phyloP scores from a whole-genome alignment of 116 monocot species.

The Cymodocea nodosa region DNA sequence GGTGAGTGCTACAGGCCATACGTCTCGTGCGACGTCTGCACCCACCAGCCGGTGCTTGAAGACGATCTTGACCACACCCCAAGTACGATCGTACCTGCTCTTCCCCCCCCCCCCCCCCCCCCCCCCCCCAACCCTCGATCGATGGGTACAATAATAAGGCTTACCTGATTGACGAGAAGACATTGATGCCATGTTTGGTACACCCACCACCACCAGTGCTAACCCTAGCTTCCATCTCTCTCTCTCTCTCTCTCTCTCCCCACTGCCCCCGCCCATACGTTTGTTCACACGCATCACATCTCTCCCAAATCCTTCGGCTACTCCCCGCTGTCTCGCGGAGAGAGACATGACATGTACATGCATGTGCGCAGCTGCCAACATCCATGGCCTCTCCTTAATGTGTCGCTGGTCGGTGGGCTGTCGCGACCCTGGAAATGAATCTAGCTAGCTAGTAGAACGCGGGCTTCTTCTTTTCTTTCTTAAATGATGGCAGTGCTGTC shows the following conservation, averaged over 20 bases:
- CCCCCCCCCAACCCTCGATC: not conserved
- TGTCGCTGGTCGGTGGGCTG: not conserved
- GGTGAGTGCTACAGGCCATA: too few species aligned
- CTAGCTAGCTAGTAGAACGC: too few species aligned
- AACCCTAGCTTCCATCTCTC: not conserved
- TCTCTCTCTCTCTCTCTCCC: constrained; percentile 1
- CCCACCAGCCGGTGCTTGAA: not conserved
- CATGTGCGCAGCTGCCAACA: constrained; percentile 3
- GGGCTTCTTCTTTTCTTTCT: too few species aligned
- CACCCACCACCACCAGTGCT: not conserved
- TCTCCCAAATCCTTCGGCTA: too few species aligned
- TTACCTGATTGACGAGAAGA: constrained; percentile 6
- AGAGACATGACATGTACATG: not conserved
- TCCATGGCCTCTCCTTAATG: not conserved
- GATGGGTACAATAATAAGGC: constrained; percentile 7
- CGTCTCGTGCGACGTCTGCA: not conserved
- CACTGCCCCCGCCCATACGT: too few species aligned
- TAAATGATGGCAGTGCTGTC: too few species aligned
- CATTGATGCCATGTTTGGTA: too few species aligned
- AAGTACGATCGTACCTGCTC: too few species aligned
- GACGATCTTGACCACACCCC: constrained; percentile 10
- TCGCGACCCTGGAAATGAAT: not conserved
- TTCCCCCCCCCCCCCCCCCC: too few species aligned
- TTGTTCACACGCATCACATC: too few species aligned
- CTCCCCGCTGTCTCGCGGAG: too few species aligned